Base-by-base conservation (phyloP, 768 basidiomycete species). In the Candolleomyces eurysporus region DNA sequence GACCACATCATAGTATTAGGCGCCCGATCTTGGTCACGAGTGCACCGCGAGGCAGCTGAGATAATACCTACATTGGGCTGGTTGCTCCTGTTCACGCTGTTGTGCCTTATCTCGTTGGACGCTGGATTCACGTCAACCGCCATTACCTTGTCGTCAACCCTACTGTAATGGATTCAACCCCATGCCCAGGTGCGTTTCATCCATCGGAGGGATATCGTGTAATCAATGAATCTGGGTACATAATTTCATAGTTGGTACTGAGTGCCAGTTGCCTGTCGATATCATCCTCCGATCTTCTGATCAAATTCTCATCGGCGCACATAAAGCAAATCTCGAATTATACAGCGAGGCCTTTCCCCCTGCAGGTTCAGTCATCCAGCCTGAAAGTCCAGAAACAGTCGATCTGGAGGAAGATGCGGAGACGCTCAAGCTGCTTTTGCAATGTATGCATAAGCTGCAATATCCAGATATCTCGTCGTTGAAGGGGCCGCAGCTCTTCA, bases 241-340 rank as follows among this genome's bases (percentile, higher is more conserved):
- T 36, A 8, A 2, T 36, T 36, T 36, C n/a, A 36, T 5, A 36
- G 36, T 36, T 7, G 36, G 36, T 3, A n/a, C 17, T 13, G 63
- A 56, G 13, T 68, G 66, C 48, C 39, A n/a, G 5, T 30, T 65
- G 7, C 16, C 64, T 9, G 55, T 65, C n/a, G 66, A 69, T 43
- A 13, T 69, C 17, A 26, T 65, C 2, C 50, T 69, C 11, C 42
- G 54, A 36, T 62, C 66, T 13, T 57, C 54, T 2, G 65, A 67
- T 42, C 61, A 60, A 1, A 2, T 21, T 8, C 21, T 45, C 3
- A 57, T 64, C 40, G 62, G 63, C 8, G 63, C 64, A 6, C 68
- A 69, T 45, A 61, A 53, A 11, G 19, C 7, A 0, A 63, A 65
- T 52, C 58, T 69, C 6, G 58, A 63, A n/a, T 39, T 32, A 7